A percentile compares a stretch with the other conserved stretches of the same genome.
Evolutionary conservation across 2,329 filamentous ascomycete species (phyloP).

Genomic region (Grosmannia serpens): DNA sequence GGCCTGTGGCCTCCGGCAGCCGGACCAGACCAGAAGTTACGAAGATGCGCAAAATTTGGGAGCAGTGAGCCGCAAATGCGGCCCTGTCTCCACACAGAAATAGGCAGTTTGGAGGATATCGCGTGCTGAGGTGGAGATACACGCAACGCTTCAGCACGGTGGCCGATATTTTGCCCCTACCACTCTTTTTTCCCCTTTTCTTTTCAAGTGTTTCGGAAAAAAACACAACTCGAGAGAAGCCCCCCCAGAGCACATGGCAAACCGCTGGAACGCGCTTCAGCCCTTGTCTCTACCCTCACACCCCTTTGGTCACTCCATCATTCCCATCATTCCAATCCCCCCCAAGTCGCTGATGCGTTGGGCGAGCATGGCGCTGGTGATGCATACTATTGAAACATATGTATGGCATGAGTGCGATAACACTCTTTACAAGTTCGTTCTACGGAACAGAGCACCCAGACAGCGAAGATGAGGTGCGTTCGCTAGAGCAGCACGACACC

Average conservation of each 20-base stretch:
- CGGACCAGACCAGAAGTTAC: neutral
- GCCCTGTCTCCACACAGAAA: neutral
- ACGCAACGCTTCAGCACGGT: neutral
- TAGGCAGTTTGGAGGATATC: neutral
- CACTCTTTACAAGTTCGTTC: neutral
- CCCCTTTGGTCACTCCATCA: neutral
- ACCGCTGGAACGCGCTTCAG: neutral
- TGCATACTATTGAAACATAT: constrained; percentile 1
- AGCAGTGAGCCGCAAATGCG: neutral
- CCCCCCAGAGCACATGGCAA: neutral
- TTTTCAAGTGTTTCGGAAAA: neutral
- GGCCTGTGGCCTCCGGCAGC: neutral
- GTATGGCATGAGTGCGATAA: neutral
- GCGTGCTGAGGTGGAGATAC: neutral
- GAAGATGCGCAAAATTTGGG: neutral
- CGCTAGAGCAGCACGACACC: neutral
- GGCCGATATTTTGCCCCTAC: neutral
- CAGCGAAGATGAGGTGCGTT: neutral
- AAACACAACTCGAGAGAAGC: neutral
- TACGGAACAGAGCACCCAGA: neutral
- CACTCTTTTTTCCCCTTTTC: neutral
- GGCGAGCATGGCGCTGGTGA: neutral
- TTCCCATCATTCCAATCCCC: neutral
- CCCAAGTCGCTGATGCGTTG: neutral
- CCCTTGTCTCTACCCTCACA: neutral